Percentiles rank a stretch among this genome's conserved stretches.
Evolutionary conservation across 1,284 basidiomycete genomes (phyloP).

Genomic region (Pseudozyma flocculosa): DNA sequence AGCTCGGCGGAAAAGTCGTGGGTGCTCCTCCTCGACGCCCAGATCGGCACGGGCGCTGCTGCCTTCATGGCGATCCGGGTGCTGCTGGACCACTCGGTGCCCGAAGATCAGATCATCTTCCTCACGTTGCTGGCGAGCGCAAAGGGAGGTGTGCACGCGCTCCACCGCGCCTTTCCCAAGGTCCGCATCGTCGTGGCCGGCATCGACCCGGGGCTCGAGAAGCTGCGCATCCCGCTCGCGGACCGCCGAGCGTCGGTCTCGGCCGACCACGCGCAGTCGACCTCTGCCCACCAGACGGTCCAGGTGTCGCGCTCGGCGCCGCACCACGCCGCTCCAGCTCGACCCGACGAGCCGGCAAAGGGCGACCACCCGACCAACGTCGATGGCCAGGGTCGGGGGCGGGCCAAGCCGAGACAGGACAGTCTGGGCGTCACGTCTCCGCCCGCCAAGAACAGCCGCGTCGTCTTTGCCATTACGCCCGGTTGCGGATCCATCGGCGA

Average conservation of each 20-base stretch:
- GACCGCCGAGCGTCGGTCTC: background rate
- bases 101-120: constrained; percentile 66
- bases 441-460: constrained; percentile 21
- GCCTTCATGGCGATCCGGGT: constrained; percentile 97
- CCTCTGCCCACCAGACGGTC: too few species aligned
- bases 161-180: constrained; percentile 76
- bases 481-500: constrained; percentile 54
- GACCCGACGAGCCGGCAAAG: too few species aligned
- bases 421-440: background rate
- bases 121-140: constrained; percentile 82
- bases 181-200: constrained; percentile 53
- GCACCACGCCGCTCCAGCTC: too few species aligned
- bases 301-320: too few species aligned
- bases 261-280: too few species aligned
- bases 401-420: too few species aligned
- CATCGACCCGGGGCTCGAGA: constrained; percentile 49
- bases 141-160: constrained; percentile 73
- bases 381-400: too few species aligned
- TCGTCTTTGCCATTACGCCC: constrained; percentile 52
- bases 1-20: constrained; percentile 66
- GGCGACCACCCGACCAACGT: too few species aligned
- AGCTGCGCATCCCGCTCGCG: constrained; percentile 36
- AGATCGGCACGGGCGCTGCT: constrained; percentile 92
- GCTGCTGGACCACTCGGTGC: constrained; percentile 90
- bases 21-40: constrained; percentile 89